A percentile compares a stretch with the other conserved stretches of the same genome.
These are phyloP conservation scores for Aspergillus homomorphus DNA, from an alignment of 495 filamentous ascomycete genomes.

Conservation along the genomic window DNA sequence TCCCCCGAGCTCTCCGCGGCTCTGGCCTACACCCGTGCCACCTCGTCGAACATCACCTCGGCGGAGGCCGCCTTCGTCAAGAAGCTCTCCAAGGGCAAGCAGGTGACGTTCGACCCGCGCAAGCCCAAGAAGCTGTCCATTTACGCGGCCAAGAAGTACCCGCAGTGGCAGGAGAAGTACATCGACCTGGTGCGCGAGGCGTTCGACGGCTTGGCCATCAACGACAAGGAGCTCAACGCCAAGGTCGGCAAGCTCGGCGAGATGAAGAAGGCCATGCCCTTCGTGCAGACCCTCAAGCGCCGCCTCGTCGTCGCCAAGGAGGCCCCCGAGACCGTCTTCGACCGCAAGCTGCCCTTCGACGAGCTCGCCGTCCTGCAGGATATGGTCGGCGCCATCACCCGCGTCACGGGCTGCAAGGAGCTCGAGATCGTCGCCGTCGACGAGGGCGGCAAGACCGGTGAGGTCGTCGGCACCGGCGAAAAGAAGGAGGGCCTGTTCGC, in stretches of 20 bases:
- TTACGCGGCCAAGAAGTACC: constrained; percentile 73
- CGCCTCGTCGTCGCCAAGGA: constrained; percentile 61
- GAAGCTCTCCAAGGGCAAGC: constrained; percentile 83
- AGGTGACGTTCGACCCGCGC: constrained; percentile 75
- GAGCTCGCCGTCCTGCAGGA: constrained; percentile 67
- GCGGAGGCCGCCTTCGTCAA: constrained; percentile 83
- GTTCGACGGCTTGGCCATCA: constrained; percentile 55
- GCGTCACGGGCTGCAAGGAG: constrained; percentile 60
- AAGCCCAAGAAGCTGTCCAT: constrained; percentile 89
- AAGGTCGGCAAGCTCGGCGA: constrained; percentile 76
- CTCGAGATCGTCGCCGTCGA: constrained; percentile 64
- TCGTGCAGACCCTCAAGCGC: constrained; percentile 83
- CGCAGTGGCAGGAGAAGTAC: constrained; percentile 87
- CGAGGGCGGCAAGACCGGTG: constrained; percentile 66
- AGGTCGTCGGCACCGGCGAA: constrained; percentile 54
- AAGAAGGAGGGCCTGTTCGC: constrained; percentile 55
- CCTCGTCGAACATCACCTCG: constrained; percentile 74
- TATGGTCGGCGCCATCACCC: constrained; percentile 56
- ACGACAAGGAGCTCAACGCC: constrained; percentile 76
- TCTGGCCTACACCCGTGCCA: constrained; percentile 73
- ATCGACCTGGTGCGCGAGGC: constrained; percentile 73
- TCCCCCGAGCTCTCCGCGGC: constrained; percentile 66
- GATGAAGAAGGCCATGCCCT: constrained; percentile 98
- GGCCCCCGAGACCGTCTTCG: constrained; percentile 61
- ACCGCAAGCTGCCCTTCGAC: constrained; percentile 80